Evolutionary conservation across 306 rosid species (phyloP).

Genomic region (Quercus variabilis): DNA sequence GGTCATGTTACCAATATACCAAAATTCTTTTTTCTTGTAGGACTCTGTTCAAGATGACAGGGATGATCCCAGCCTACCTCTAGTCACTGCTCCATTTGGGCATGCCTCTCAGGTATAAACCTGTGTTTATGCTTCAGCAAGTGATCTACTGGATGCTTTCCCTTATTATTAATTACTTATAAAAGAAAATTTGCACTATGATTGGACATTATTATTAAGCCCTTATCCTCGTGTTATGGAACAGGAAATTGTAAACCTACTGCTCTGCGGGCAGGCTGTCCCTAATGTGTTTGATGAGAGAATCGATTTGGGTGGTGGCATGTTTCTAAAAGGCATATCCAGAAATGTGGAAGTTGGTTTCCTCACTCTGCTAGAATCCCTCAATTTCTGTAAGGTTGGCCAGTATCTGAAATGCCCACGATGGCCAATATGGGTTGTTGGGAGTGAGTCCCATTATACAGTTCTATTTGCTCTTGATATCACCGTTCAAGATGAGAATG

Average conservation of each 20-base stretch:
- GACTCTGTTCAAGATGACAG: slow-evolving; percentile 87
- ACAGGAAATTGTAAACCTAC: slow-evolving; percentile 89
- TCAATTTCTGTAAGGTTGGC: slow-evolving; percentile 92
- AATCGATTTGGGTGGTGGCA: slow-evolving; percentile 93
- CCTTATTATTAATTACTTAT: background rate
- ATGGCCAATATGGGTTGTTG: slow-evolving; percentile 99
- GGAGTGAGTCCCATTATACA: slow-evolving; percentile 94
- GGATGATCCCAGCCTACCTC: slow-evolving; percentile 94
- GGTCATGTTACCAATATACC: slow-evolving; percentile 11
- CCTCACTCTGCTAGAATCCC: slow-evolving; percentile 80
- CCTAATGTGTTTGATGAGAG: slow-evolving; percentile 89
- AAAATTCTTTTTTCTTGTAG: slow-evolving; percentile 34
- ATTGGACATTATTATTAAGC: background rate
- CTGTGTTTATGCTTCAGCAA: slow-evolving; percentile 8
- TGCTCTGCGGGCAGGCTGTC: slow-evolving; percentile 90
- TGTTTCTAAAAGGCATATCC: slow-evolving; percentile 86
- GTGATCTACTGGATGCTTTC: slow-evolving; percentile 11
- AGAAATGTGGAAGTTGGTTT: slow-evolving; percentile 87
- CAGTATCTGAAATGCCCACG: slow-evolving; percentile 76
- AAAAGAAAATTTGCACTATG: background rate
- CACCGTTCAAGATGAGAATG: slow-evolving; percentile 83
- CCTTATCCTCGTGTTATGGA: slow-evolving; percentile 24
- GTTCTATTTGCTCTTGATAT: slow-evolving; percentile 86
- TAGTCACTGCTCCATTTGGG: slow-evolving; percentile 99
- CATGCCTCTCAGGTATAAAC: slow-evolving; percentile 92